Evolutionary conservation across 2,329 filamentous ascomycete genomes (phyloP), one percentile per base, ranked within the genome.

Genomic region (Scorias spongiosa): DNA sequence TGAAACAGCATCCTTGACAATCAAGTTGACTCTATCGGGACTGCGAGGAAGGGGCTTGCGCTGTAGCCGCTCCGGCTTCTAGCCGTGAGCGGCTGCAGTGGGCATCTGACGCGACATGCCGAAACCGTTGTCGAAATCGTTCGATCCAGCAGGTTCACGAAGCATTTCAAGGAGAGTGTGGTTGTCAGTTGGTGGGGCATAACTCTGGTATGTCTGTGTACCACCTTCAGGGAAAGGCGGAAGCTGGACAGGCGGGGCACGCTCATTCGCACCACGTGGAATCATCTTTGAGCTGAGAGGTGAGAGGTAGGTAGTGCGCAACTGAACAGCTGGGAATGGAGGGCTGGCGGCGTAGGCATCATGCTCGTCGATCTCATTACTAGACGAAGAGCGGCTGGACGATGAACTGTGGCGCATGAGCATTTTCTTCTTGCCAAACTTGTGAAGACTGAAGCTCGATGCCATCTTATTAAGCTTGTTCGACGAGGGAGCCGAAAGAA

Each of bases 261-360:
- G 57, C 48, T 62, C 57, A 42, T 53, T 57, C 2, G 55, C 58
- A 20, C 52, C 57, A 15, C 59, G 54, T 8, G 59, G 48, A 11
- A 60, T 44, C 49, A 62, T 50, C 48, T 56, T 60, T 8, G 48
- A 37, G n/a, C 28, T 42, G 29, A n/a, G 28, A 12, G 11, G 38
- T 18, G 17, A 12, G 38, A 28, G 20, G 38, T 17, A 12, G 11
- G 12, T 28, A 11, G 11, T 28, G 38, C 38, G 38, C 12, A 8
- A 37, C 12, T n/a, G 34, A 8, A 17, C 34, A 11, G 38, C 5
- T 18, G 38, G 38, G 29, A 20, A 29, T 17, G 12, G 12, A 12
- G 12, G 10, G 18, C 17, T n/a, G 29, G 7, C 26, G 40, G 40
- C 29, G 40, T 28, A 41, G 40, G 12, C n/a, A 28, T 29, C n/a